These are phyloP conservation scores for Massarina eburnea DNA, from an alignment of 2,329 filamentous ascomycete species.

Conservation along the genomic window DNA sequence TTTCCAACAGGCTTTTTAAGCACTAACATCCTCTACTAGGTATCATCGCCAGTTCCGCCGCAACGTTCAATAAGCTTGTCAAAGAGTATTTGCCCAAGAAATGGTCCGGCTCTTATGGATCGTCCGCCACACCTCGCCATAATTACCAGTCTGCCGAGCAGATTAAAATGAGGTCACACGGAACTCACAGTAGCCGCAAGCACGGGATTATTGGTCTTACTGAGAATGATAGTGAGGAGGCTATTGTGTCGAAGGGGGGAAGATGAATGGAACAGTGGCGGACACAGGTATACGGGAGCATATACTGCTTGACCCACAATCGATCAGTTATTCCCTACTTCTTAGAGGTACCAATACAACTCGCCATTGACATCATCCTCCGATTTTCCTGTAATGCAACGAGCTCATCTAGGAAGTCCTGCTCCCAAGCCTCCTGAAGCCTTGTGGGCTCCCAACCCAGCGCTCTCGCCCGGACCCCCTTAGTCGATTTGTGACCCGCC, in stretches of 20 bases:
- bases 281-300: too few species aligned
- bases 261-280: too few species aligned
- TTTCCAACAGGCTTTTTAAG: neutral
- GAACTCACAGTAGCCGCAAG: conserved; percentile 5
- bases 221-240: conserved; percentile 4
- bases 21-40: conserved; percentile 1
- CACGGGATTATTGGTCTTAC: conserved; percentile 3
- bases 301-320: neutral
- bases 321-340: conserved; percentile 2
- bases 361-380: conserved; percentile 10
- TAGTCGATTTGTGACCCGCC: conserved; percentile 17
- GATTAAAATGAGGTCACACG: too few species aligned
- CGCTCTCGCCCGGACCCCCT: conserved; percentile 13
- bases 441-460: conserved; percentile 16
- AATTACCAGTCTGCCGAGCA: too few species aligned
- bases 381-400: conserved; percentile 13
- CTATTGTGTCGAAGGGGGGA: neutral
- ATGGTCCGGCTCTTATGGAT: conserved; percentile 1
- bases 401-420: conserved; percentile 18
- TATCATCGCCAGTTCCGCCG: conserved; percentile 7
- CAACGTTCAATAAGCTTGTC: conserved; percentile 6
- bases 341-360: conserved; percentile 11
- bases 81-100: conserved; percentile 6
- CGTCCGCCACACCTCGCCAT: neutral
- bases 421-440: conserved; percentile 13